Conservation (phyloP, 139 green algal species). For the Volvox africanus region DNA sequence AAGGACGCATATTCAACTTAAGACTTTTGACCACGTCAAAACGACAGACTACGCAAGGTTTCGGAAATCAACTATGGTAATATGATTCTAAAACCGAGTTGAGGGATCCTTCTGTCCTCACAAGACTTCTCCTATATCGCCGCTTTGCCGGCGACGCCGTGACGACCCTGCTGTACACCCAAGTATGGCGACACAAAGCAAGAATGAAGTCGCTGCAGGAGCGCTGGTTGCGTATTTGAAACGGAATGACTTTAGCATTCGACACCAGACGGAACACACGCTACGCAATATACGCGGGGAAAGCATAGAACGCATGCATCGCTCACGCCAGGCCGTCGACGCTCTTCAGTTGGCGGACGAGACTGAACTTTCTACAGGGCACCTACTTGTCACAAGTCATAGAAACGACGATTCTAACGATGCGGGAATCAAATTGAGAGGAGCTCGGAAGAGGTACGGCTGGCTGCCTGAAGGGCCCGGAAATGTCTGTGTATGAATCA, state of each 20-base stretch:
- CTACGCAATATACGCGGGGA: neutral
- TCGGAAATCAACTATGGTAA: no score
- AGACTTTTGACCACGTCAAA: neutral
- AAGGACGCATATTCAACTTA: neutral
- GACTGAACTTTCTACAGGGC: neutral
- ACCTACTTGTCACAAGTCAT: neutral
- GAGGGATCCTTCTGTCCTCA: no score
- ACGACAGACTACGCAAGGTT: no score
- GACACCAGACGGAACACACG: neutral
- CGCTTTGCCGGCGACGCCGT: neutral
- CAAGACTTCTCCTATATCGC: no score
- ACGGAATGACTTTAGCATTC: neutral
- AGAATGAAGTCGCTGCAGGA: slow-evolving; percentile 17
- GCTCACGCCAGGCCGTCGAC: neutral
- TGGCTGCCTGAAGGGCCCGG: no score
- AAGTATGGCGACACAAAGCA: slow-evolving; percentile 23
- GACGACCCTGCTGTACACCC: neutral
- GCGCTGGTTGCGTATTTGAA: neutral
- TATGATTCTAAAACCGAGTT: no score
- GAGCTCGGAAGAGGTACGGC: no score
- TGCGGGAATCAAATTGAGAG: neutral
- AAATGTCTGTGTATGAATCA: no score
- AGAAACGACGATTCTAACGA: neutral
- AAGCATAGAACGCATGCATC: neutral
- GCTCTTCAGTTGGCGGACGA: neutral